Evolutionary conservation across 2,329 filamentous ascomycete genomes (phyloP).

Genomic region (Colletotrichum melonis): DNA sequence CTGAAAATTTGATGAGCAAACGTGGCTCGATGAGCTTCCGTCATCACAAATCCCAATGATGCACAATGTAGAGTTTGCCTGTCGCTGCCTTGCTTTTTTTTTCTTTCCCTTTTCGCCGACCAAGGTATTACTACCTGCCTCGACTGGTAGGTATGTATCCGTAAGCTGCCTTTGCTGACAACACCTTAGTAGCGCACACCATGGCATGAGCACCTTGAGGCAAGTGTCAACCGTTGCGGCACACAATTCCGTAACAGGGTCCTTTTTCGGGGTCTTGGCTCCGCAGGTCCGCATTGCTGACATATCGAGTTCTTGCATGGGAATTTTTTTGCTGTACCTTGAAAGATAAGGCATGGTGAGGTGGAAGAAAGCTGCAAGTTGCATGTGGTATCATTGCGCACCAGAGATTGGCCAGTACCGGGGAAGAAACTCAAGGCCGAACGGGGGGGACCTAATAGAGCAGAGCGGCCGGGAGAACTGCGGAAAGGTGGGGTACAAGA

Average conservation of each 20-base stretch:
- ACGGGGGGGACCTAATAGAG: not conserved
- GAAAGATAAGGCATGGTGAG: not conserved
- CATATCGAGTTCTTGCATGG: constrained; percentile 24
- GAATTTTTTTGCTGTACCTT: not conserved
- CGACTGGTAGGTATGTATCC: not conserved
- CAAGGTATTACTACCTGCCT: not conserved
- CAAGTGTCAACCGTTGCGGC: not conserved
- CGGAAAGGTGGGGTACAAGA: constrained; percentile 3
- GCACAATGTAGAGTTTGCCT: constrained; percentile 18
- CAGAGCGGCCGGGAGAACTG: constrained; percentile 2
- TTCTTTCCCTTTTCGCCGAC: not conserved
- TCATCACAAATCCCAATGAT: constrained; percentile 34
- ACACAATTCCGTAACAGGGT: not conserved
- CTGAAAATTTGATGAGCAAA: constrained; percentile 24
- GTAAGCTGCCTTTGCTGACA: not conserved
- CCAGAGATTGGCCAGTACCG: not conserved
- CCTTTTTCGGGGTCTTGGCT: constrained; percentile 25
- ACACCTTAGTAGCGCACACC: not conserved
- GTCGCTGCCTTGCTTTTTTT: not conserved
- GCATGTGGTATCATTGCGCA: not conserved
- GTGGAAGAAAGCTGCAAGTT: not conserved
- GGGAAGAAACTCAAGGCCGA: not conserved
- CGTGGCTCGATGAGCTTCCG: constrained; percentile 32
- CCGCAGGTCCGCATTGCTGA: constrained; percentile 25
- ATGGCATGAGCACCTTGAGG: not conserved